Conservation (phyloP, 2,329 filamentous ascomycete species). For the Metarhizium humberi region DNA sequence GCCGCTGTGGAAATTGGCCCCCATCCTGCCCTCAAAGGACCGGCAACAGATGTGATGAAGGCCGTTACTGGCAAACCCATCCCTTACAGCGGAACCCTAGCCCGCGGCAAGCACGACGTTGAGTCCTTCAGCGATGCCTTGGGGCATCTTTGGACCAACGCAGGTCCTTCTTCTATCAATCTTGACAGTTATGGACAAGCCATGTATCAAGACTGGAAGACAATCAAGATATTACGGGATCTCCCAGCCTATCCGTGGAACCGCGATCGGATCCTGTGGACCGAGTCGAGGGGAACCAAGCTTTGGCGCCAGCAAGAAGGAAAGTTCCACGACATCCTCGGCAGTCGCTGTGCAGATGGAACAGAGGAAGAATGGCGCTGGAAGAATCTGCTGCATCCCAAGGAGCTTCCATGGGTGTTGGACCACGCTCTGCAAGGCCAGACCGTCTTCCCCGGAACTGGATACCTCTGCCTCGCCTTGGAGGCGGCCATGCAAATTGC, state of each 20-base stretch:
- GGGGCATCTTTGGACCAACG: background rate
- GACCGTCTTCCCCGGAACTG: conserved; percentile 26
- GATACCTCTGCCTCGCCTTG: conserved; percentile 24
- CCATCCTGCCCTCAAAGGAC: conserved; percentile 31
- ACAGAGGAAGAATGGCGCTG: conserved; percentile 4
- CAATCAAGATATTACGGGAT: background rate
- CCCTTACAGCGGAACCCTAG: background rate
- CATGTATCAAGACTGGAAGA: background rate
- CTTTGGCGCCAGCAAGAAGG: too few species aligned
- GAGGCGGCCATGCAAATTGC: background rate
- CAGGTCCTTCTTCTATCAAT: background rate
- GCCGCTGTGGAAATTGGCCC: conserved; percentile 24
- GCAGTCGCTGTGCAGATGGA: too few species aligned
- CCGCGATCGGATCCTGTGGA: background rate
- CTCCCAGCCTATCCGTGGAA: background rate
- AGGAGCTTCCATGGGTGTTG: conserved; percentile 21
- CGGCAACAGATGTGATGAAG: conserved; percentile 9
- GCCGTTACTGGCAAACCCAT: background rate
- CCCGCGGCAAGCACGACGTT: background rate
- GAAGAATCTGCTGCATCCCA: conserved; percentile 12
- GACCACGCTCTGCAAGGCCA: conserved; percentile 14
- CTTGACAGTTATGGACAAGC: background rate
- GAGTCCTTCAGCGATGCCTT: background rate
- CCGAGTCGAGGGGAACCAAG: background rate
- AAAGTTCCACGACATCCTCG: background rate